Conservation (phyloP, 306 rosid species). For the Comarum palustre region DNA sequence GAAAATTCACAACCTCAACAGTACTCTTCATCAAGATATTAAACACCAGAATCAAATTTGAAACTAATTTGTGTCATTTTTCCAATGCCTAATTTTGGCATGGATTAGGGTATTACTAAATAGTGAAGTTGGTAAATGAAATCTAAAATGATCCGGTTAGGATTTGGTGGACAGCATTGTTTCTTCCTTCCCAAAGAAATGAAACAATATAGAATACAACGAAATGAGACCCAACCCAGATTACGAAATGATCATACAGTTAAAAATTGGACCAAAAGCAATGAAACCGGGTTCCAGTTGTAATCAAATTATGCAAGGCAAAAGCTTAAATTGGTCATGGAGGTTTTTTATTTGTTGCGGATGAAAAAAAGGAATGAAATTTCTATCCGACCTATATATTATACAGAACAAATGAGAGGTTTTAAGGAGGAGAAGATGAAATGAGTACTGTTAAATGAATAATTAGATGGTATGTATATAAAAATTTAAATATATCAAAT, state of each 20-base stretch:
- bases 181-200: not conserved
- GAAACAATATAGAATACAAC: not conserved
- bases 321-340: slow-evolving; percentile 8
- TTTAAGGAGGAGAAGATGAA: no score
- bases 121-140: not conserved
- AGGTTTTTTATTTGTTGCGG: slow-evolving; percentile 26
- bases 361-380: slow-evolving; percentile 16
- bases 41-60: not conserved
- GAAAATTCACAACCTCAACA: not conserved
- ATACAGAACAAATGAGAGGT: not conserved
- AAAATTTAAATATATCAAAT: no score
- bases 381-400: not conserved
- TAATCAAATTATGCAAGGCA: slow-evolving; percentile 30
- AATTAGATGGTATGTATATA: no score
- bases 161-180: slow-evolving; percentile 14
- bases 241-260: slow-evolving; percentile 22
- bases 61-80: not conserved
- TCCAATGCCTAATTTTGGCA: not conserved
- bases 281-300: slow-evolving; percentile 33
- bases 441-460: no score
- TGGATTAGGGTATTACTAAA: not conserved
- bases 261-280: slow-evolving; percentile 34
- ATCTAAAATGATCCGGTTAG: slow-evolving; percentile 2
- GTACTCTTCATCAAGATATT: not conserved
- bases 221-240: slow-evolving; percentile 21